phyloP scores from a whole-genome alignment of 179 eudicot species.

The Dionaea muscipula region DNA sequence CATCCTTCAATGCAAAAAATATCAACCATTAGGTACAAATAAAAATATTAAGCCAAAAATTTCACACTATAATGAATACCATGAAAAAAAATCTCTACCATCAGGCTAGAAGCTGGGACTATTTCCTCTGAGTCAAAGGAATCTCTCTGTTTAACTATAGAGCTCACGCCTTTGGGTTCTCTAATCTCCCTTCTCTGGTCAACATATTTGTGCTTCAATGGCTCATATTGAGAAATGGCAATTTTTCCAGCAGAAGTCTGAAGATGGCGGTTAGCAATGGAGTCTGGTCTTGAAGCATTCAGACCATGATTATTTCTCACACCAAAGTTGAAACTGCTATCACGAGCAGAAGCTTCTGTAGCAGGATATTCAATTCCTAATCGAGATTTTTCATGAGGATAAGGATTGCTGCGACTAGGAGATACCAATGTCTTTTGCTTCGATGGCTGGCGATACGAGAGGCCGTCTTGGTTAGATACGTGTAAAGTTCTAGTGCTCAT shows the following conservation, averaged over 20 bases:
- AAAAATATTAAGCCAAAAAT: neutral
- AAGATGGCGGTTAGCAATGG: slow-evolving; percentile 12
- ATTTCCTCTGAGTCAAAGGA: slow-evolving; percentile 25
- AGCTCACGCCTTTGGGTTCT: slow-evolving; percentile 24
- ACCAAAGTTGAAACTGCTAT: slow-evolving; percentile 10
- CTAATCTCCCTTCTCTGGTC: slow-evolving; percentile 23
- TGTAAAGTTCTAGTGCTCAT: slow-evolving; percentile 11
- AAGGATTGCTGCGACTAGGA: slow-evolving; percentile 9
- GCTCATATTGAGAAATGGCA: slow-evolving; percentile 17
- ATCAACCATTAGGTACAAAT: slow-evolving; percentile 11
- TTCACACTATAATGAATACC: neutral
- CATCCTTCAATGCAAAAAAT: slow-evolving; percentile 32
- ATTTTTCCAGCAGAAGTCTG: slow-evolving; percentile 23
- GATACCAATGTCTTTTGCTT: slow-evolving; percentile 8
- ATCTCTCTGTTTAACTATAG: slow-evolving; percentile 21
- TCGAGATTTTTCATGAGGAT: slow-evolving; percentile 17
- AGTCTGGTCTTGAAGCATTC: slow-evolving; percentile 14
- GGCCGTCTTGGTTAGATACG: slow-evolving; percentile 15
- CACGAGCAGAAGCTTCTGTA: slow-evolving; percentile 16
- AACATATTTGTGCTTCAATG: slow-evolving; percentile 23
- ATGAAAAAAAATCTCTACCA: neutral
- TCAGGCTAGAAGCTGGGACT: slow-evolving; percentile 17
- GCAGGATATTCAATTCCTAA: slow-evolving; percentile 15
- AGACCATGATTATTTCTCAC: slow-evolving; percentile 15
- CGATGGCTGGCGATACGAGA: slow-evolving; percentile 3